Conservation (phyloP, 331 rosid species). For the Rhamnella rubrinervis region DNA sequence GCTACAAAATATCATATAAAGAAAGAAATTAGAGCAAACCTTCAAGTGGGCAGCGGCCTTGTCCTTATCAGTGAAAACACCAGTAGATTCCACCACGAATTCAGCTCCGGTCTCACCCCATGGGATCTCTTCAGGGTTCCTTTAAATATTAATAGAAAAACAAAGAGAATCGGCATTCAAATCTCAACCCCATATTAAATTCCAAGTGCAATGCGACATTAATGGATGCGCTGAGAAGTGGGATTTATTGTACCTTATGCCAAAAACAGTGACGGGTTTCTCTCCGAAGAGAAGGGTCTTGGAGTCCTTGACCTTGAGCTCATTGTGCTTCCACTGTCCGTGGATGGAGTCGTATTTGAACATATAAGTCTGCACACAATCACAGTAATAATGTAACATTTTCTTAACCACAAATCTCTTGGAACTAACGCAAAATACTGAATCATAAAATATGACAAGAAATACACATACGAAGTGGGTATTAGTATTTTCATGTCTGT, state of each 20-base stretch:
- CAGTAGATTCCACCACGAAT: constrained; percentile 71
- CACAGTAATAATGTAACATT: background rate
- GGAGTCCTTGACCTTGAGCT: constrained; percentile 71
- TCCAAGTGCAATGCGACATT: background rate
- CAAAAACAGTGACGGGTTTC: constrained; percentile 65
- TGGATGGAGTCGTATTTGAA: constrained; percentile 81
- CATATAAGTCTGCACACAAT: constrained; percentile 61
- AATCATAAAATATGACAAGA: background rate
- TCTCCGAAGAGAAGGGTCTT: constrained; percentile 85
- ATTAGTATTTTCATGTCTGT: background rate
- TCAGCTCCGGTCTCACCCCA: constrained; percentile 81
- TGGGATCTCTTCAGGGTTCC: constrained; percentile 93
- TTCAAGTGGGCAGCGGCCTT: constrained; percentile 91
- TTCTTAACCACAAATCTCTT: background rate
- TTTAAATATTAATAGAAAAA: constrained; percentile 1
- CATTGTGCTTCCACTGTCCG: constrained; percentile 77
- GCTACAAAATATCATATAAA: background rate
- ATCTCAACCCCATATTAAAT: background rate
- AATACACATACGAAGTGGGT: too few species aligned
- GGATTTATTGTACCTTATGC: constrained; percentile 45
- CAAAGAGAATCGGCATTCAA: background rate
- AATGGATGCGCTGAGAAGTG: background rate
- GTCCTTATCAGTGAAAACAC: constrained; percentile 83
- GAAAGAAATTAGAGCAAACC: constrained; percentile 32
- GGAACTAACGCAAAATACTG: background rate